These are phyloP conservation scores for Plasmodium gaboni DNA, from an alignment of 169 alveolate species.

Conservation along the genomic window DNA sequence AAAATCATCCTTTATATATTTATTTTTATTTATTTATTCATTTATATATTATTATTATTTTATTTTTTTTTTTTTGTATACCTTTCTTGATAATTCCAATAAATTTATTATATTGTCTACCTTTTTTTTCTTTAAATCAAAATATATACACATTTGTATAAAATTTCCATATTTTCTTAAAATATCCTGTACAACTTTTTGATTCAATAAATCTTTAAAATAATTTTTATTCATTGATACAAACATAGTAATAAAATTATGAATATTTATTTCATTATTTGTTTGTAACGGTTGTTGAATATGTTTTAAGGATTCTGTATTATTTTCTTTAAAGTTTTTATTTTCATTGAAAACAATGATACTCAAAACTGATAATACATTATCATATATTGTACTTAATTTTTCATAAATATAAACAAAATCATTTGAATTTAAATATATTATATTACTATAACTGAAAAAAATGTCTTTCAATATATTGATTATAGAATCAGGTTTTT, in stretches of 20 bases:
- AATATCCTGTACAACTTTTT: slow-evolving; percentile 3
- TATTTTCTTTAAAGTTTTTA: slow-evolving; percentile 23
- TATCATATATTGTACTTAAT: slow-evolving; percentile 40
- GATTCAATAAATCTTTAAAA: slow-evolving; percentile 45
- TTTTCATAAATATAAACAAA: slow-evolving; percentile 52
- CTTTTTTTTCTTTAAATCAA: slow-evolving; percentile 67
- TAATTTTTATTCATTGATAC: slow-evolving; percentile 23
- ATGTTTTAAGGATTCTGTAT: background rate
- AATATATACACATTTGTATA: slow-evolving; percentile 68
- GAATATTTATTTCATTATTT: slow-evolving; percentile 35
- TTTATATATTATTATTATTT: background rate
- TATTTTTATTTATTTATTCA: background rate
- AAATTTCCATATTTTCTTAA: slow-evolving; percentile 64
- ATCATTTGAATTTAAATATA: slow-evolving; percentile 66
- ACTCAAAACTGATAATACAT: slow-evolving; percentile 16
- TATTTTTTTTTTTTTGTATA: slow-evolving; percentile 16
- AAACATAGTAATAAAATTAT: slow-evolving; percentile 47
- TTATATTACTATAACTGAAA: slow-evolving; percentile 55
- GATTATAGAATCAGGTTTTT: slow-evolving; percentile 31
- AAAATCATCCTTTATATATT: background rate
- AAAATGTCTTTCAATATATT: slow-evolving; percentile 58
- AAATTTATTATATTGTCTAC: slow-evolving; percentile 50
- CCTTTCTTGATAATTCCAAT: slow-evolving; percentile 57
- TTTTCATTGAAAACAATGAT: slow-evolving; percentile 38
- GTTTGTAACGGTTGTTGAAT: background rate